Base-by-base conservation (phyloP, 2,329 filamentous ascomycete genomes). In the Myrmaecium sp. region DNA sequence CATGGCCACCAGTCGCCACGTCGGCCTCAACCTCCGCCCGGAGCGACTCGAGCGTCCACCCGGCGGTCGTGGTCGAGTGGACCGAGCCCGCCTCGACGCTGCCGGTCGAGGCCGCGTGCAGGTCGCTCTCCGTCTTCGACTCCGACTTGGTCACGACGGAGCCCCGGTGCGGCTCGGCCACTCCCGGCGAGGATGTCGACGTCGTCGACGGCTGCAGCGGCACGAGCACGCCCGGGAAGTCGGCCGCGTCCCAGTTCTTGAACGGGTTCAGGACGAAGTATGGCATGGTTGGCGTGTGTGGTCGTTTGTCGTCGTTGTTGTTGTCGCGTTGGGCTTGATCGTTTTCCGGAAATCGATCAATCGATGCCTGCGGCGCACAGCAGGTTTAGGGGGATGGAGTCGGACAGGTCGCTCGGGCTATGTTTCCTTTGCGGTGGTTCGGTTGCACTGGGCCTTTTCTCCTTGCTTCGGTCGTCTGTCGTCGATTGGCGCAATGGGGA, bases 11-110 rank as follows among this genome's bases (percentile, higher is more conserved):
- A 15, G 62, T 54, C 8, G 64, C 62, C 30, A 66, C 40, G 30
- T 73, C 69, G 4, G 63, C 62, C 34, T 68, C 63, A 28, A 81
- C 67, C 41, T 81, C 76, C 31, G 65, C 67, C 36, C 74, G 64
- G 33, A 86, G 52, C 4, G 65, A 65, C 36, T 81, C 75, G 29
- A 86, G 57, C 21, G 73, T 81, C 29, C 44, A 35, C 26, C 25
- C 30, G 14, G 23, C 22, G 15, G 30, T 14, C 29, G 25, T 30
- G 15, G 25, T 24, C 8, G 41, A 43, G 14, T 28, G 18, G 14
- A 8, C 8, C 13, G 24, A 28, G 27, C 54, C 55, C 30, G 48
- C 57, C 23, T 56, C 54, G 21, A 47, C 43, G 18, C 41, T 38
- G 36, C 41, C 42, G 6, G 35, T 29, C 18, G 34, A 33, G 20